Conservation (phyloP, 805 yeast species). For the Monosporozyma aerobia region DNA sequence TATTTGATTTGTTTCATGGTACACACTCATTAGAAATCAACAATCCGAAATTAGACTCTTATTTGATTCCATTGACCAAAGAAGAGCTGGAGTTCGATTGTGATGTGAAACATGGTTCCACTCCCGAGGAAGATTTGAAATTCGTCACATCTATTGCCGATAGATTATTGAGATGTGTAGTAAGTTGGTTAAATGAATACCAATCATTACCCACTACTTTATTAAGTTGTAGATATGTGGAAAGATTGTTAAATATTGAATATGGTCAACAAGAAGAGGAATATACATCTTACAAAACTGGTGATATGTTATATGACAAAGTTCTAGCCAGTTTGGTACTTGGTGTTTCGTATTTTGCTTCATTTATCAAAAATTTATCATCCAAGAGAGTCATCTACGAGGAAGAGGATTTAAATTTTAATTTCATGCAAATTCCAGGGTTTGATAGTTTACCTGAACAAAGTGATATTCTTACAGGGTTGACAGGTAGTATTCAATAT, state of each 20-base stretch:
- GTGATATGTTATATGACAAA: conserved; percentile 34
- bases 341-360: conserved; percentile 48
- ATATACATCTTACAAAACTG: conserved; percentile 13
- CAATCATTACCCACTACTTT: conserved; percentile 65
- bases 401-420: conserved; percentile 66
- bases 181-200: conserved; percentile 70
- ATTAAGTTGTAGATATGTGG: conserved; percentile 66
- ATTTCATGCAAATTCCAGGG: conserved; percentile 47
- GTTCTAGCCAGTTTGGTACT: conserved; percentile 43
- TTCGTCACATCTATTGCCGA: conserved; percentile 45
- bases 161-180: conserved; percentile 42
- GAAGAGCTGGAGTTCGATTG: conserved; percentile 43
- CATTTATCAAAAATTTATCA: conserved; percentile 38
- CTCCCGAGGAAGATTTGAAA: conserved; percentile 28
- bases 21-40: conserved; percentile 79
- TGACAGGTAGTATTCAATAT: conserved; percentile 30
- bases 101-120: conserved; percentile 13
- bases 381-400: conserved; percentile 54
- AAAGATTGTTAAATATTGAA: conserved; percentile 39
- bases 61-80: conserved; percentile 41
- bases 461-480: conserved; percentile 14
- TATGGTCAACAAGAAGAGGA: not conserved
- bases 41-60: conserved; percentile 69
- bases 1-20: conserved; percentile 67
- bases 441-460: conserved; percentile 21